Evolutionary conservation across 2,329 filamentous ascomycete genomes (phyloP).

Genomic region (Rutstroemia sp.): DNA sequence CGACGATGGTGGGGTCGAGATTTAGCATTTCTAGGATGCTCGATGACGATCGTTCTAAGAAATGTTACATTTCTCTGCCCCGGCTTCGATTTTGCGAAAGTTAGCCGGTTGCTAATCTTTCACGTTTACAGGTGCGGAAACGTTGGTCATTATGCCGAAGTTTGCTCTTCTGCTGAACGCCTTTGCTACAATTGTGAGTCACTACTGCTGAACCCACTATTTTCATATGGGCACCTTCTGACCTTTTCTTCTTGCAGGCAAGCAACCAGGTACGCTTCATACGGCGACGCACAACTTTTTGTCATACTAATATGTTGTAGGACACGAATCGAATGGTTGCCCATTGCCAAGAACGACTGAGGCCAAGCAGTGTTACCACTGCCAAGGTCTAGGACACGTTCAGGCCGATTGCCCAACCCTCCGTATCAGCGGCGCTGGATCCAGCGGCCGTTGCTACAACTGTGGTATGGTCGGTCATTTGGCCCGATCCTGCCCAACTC

Average conservation of each 20-base stretch:
- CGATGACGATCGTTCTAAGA: no score
- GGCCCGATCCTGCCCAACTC: conserved; percentile 80
- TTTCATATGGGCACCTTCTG: not conserved
- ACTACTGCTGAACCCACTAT: no score
- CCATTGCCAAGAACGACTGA: conserved; percentile 94
- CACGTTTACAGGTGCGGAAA: conserved; percentile 50
- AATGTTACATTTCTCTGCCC: no score
- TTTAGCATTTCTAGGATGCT: not conserved
- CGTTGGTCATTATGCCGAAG: conserved; percentile 75
- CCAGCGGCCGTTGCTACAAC: conserved; percentile 89
- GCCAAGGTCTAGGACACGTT: conserved; percentile 95
- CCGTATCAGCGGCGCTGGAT: conserved; percentile 75
- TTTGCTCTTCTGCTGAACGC: conserved; percentile 95
- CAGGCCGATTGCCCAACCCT: conserved; percentile 98
- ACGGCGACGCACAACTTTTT: not conserved
- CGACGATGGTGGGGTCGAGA: not conserved
- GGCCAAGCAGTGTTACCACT: conserved; percentile 99
- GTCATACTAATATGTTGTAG: conserved; percentile 32
- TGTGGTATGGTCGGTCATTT: conserved; percentile 91
- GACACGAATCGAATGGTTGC: conserved; percentile 97
- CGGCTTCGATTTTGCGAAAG: no score
- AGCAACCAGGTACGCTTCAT: conserved; percentile 60
- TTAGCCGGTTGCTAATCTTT: not conserved
- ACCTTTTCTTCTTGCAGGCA: conserved; percentile 43
- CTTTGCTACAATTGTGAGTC: conserved; percentile 97